Base-by-base conservation (phyloP, 2,329 filamentous ascomycete genomes). In the Hypoxylon sp. region DNA sequence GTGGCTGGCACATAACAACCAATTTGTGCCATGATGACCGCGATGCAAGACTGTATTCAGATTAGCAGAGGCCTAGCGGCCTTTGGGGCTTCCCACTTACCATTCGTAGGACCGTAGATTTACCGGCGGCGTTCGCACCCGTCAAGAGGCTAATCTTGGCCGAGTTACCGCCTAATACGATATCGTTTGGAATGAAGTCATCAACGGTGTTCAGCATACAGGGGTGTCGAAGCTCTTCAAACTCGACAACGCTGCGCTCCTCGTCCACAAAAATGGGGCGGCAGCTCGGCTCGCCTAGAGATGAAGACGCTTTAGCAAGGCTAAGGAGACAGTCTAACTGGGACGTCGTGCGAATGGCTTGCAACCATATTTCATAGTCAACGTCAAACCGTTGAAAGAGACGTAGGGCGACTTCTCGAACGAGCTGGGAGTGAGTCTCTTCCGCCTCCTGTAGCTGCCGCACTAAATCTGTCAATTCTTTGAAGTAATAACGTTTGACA, bases 21-120 rank as follows among this genome's bases (percentile, higher is more conserved):
- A 31, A 99, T 92, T 78, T 99, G 96, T 0, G 96, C 96, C 89
- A 99, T 94, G 74, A 99, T 98, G 54, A 98, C 95, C 0, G 96
- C 96, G 52, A 96, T 90, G 76, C 96, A 99, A 2, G 95, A 97
- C 91, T 94, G 73, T 1, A 29, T 11, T 48, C 33, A 29, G 1
- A 72, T 80, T 75, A 80, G 77, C 47, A 56, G 52, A 62, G 31
- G 22, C 22, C 6, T 14, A 50, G 26, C 5, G 48, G n/a, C 17
- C 8, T 8, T 26, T 2, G 14, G 56, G 26, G 22, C 5, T 13
- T 24, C 9, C 17, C 14, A 80, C 87, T 81, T 83, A 93, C 91
- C 96, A 98, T 98, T 77, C 96, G 90, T 33, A 99, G 87, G 47
- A 99, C 89, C 1, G 96, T 99, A 1, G 96, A 98, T 82, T 99